Conservation (phyloP, 2,329 filamentous ascomycete species). For the Colletotrichum tamarilloi region DNA sequence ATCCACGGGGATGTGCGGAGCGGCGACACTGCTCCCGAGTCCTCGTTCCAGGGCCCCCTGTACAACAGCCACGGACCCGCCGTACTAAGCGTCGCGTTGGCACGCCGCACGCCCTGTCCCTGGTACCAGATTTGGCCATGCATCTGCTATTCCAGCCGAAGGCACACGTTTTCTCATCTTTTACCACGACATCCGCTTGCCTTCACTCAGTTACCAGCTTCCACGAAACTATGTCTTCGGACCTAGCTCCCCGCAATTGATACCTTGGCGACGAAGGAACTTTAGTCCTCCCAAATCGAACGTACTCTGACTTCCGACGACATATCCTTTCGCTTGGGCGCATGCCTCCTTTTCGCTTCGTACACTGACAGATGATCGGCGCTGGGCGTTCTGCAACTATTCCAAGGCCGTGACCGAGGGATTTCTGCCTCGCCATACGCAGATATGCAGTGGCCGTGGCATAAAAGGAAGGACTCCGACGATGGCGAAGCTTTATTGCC, state of each 20-base stretch:
- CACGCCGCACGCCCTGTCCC: conserved; percentile 8
- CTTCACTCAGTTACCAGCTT: conserved; percentile 11
- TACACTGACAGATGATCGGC: conserved; percentile 32
- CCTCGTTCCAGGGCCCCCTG: conserved; percentile 24
- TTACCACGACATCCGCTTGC: conserved; percentile 19
- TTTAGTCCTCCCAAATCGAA: conserved; percentile 12
- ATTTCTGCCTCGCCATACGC: conserved; percentile 23
- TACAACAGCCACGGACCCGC: conserved; percentile 29
- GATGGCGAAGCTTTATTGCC: conserved; percentile 48
- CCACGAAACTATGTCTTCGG: conserved; percentile 30
- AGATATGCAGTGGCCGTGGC: conserved; percentile 52
- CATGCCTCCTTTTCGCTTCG: conserved; percentile 31
- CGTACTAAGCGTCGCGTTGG: conserved; percentile 20
- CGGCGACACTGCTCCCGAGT: conserved; percentile 26
- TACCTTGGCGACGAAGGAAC: conserved; percentile 22
- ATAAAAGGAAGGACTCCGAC: conserved; percentile 46
- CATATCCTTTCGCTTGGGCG: conserved; percentile 19
- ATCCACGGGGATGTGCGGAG: conserved; percentile 17
- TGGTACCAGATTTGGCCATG: conserved; percentile 26
- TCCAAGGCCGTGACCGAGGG: conserved; percentile 33
- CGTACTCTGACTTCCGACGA: conserved; percentile 15
- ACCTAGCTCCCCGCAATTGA: conserved; percentile 26
- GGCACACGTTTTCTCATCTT: conserved; percentile 34
- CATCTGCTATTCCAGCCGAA: conserved; percentile 31
- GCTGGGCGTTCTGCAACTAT: conserved; percentile 10